Base-by-base conservation (phyloP, 495 filamentous ascomycete genomes). In the Diplogelasinospora grovesii region DNA sequence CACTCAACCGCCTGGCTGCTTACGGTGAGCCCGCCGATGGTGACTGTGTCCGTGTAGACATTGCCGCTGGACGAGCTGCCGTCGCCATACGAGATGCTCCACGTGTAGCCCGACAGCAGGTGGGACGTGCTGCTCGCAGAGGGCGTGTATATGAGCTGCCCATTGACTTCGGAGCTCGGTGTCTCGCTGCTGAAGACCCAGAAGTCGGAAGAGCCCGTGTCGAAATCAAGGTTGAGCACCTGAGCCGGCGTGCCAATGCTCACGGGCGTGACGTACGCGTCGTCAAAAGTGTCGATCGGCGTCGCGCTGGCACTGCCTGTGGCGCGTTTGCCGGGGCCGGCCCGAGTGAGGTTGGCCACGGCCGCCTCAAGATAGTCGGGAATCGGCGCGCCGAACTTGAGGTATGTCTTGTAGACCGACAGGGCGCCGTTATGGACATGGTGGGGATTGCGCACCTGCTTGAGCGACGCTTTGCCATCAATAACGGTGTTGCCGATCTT, bases 131-230 rank as follows among this genome's bases (percentile, higher is more conserved):
- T 56, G 39, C 64, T 68, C 24, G 50, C 55, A 35, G 43, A 20
- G 1, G 77, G 74, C 38, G 65, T 61, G 69, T 88, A 89, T 54
- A 81, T 48, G 21, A 55, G 53, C 59, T 89, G 83, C 22, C 81
- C 64, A 8, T 48, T 27, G 28, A 59, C 36, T 41, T 63, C 58
- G 3, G 18, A 25, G 2, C 28, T 10, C 3, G 53, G 46, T 2
- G 53, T 50, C 36, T 53, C 51, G 27, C 46, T 60, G 20, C 50
- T 57, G 48, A 69, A 65, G 13, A 66, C 63, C 65, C 65, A 87
- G 68, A 89, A 77, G 63, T 89, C 85, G 18, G 83, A 79, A 20
- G 79, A 84, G 8, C 85, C 85, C 27, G 84, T 86, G 55, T 89
- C 85, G 51, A 87, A 74, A 56, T 86, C 81, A 43, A 89, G 57